Base-by-base conservation (phyloP, 176 grass and related monocot species). In the Hordeum marinum region DNA sequence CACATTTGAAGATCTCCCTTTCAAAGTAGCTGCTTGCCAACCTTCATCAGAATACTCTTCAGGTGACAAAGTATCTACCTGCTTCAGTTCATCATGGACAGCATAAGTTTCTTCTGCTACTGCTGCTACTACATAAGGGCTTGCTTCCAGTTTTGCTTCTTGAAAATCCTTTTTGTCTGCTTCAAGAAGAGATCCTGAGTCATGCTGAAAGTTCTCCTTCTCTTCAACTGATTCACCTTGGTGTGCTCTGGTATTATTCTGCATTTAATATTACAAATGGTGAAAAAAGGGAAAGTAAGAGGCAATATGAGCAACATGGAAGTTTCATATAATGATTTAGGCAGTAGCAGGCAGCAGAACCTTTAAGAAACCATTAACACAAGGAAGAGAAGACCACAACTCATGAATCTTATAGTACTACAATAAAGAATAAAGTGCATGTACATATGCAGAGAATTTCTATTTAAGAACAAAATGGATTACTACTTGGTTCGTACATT, bases 31-130 rank as follows among this genome's bases (percentile, higher is more conserved):
- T 80, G 89, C 92, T 88, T 99, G 97, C 97, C 97, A 99, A 39
- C 97, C 94, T 83, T 96, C 97, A 87, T 99, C 94, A 82, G 96
- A 92, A 87, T 92, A 96, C 87, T 99, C 94, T 85, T 92, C 90
- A 84, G 97, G 87, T 63, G 88, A 96, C 67, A 94, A 68, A 83
- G 82, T 58, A 60, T 87, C 88, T 8, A 18, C 37, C 41, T 92
- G 86, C 82, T 81, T 86, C 61, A 87, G 76, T 65, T 90, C 90
- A 46, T 88, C 43, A 77, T 85, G 77, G 73, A 75, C 54, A 72
- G 25, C 25, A 80, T 89, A 71, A 37, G 76, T 81, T 75, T 90
- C 86, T 87, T 95, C 82, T 39, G 78, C 82, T 45, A 76, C 79
- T 27, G n/a, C 86, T 46, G 78, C 78, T 45, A 79, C 75, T 18